These are phyloP conservation scores for Penicillium capsulatum DNA, from an alignment of 2,329 filamentous ascomycete species.

Conservation along the genomic window DNA sequence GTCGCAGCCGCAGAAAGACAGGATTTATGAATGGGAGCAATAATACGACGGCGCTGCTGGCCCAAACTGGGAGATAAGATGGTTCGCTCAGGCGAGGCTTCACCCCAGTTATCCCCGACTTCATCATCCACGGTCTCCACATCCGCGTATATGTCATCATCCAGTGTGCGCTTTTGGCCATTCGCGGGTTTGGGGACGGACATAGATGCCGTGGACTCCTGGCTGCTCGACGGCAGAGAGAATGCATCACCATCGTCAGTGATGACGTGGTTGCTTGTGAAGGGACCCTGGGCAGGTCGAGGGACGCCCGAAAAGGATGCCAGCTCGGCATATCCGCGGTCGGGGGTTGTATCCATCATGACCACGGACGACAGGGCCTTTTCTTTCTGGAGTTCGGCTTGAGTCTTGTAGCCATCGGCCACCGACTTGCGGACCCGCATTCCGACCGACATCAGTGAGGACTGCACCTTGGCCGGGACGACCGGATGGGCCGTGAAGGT, in stretches of 20 bases:
- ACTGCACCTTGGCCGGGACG: constrained; percentile 65
- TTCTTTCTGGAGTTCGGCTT: constrained; percentile 26
- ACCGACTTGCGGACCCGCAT: constrained; percentile 94
- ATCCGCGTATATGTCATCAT: constrained; percentile 36
- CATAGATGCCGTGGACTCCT: constrained; percentile 32
- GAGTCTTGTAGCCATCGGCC: constrained; percentile 87
- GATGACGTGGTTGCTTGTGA: constrained; percentile 26
- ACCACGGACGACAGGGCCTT: constrained; percentile 14
- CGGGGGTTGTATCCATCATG: constrained; percentile 4
- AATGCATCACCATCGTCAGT: constrained; percentile 35
- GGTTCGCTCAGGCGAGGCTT: constrained; percentile 25
- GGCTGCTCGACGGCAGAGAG: constrained; percentile 41
- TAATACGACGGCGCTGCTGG: constrained; percentile 26
- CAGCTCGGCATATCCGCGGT: constrained; percentile 53
- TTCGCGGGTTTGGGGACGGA: constrained; percentile 24
- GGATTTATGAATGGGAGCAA: constrained; percentile 10
- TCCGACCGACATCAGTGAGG: constrained; percentile 82
- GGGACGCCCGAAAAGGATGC: constrained; percentile 77
- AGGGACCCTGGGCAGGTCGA: constrained; percentile 48
- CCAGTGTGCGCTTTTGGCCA: constrained; percentile 44
- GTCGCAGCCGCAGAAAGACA: constrained; percentile 1
- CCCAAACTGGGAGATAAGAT: constrained; percentile 34
- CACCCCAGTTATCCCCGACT: constrained; percentile 25
- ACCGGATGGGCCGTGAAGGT: constrained; percentile 45
- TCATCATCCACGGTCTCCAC: constrained; percentile 36